Evolutionary conservation across 495 filamentous ascomycete genomes (phyloP).

Genomic region (Daldinia caldariorum): DNA sequence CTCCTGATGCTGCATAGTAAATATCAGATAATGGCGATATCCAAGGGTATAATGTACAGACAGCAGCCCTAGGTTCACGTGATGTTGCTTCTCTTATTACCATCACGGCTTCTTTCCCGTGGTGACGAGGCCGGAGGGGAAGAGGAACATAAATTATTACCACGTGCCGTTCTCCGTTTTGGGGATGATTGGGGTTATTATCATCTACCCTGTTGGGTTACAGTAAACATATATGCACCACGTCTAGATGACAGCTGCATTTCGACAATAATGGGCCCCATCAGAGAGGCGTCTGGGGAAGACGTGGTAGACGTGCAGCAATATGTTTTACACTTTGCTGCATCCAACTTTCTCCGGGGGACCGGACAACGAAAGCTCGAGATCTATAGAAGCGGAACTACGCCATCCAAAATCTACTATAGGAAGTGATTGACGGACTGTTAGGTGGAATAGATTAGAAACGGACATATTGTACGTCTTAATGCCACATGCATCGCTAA

Average conservation of each 20-base stretch:
- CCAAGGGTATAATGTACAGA: conserved; percentile 24
- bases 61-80: conserved; percentile 22
- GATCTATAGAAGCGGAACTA: conserved; percentile 35
- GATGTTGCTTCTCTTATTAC: conserved; percentile 22
- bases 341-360: conserved; percentile 25
- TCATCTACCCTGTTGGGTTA: conserved; percentile 20
- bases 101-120: conserved; percentile 42
- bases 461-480: conserved; percentile 30
- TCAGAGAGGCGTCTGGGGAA: neutral
- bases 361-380: conserved; percentile 21
- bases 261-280: conserved; percentile 24
- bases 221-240: conserved; percentile 27
- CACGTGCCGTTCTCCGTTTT: conserved; percentile 42
- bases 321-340: conserved; percentile 6
- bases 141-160: conserved; percentile 42
- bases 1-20: conserved; percentile 1
- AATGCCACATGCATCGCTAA: conserved; percentile 23
- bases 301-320: conserved; percentile 9
- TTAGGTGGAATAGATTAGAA: conserved; percentile 39
- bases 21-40: conserved; percentile 23
- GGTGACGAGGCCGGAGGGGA: conserved; percentile 37
- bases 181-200: conserved; percentile 27
- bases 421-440: conserved; percentile 36
- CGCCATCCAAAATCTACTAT: conserved; percentile 22
- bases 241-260: conserved; percentile 37